Conservation (phyloP, 768 basidiomycete genomes). For the Mycena floridula region DNA sequence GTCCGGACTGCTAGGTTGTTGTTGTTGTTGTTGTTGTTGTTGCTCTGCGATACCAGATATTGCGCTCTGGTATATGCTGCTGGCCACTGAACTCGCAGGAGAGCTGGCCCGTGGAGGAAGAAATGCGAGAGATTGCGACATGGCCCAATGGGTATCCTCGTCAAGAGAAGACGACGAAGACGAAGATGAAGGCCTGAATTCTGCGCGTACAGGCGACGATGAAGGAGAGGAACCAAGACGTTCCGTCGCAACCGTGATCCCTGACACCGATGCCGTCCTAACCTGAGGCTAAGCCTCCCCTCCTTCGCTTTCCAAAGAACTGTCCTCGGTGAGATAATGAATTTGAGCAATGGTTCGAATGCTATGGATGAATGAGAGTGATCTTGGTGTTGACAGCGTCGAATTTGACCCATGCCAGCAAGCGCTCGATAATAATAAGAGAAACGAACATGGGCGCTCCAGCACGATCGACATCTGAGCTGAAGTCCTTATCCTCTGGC, state of each 20-base stretch:
- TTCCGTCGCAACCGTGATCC: constrained; percentile 46
- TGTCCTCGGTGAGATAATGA: constrained; percentile 45
- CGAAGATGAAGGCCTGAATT: constrained; percentile 24
- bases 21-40: neutral
- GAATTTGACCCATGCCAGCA: constrained; percentile 76
- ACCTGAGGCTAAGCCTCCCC: too few relatives aligned
- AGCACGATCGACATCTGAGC: constrained; percentile 51
- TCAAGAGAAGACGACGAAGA: constrained; percentile 61
- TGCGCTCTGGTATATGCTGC: constrained; percentile 79
- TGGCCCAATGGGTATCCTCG: constrained; percentile 55
- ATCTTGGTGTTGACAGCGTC: constrained; percentile 63
- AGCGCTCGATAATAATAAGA: constrained; percentile 70
- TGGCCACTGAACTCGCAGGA: constrained; percentile 41
- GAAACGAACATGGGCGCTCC: constrained; percentile 79
- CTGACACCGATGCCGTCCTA: constrained; percentile 53
- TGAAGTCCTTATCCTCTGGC: constrained; percentile 31
- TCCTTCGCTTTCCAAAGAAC: constrained; percentile 5
- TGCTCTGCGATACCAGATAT: constrained; percentile 30
- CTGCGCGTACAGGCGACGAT: constrained; percentile 1
- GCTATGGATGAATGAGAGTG: constrained; percentile 60
- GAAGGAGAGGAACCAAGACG: constrained; percentile 36
- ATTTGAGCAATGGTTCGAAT: constrained; percentile 55
- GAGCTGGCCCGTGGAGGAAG: constrained; percentile 45
- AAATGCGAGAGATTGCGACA: constrained; percentile 70
- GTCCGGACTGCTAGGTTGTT: too few relatives aligned